Percentiles rank a stretch among this genome's conserved stretches.
Evolutionary conservation across 2,329 filamentous ascomycete species (phyloP).

Genomic region (Fusarium penzigii): DNA sequence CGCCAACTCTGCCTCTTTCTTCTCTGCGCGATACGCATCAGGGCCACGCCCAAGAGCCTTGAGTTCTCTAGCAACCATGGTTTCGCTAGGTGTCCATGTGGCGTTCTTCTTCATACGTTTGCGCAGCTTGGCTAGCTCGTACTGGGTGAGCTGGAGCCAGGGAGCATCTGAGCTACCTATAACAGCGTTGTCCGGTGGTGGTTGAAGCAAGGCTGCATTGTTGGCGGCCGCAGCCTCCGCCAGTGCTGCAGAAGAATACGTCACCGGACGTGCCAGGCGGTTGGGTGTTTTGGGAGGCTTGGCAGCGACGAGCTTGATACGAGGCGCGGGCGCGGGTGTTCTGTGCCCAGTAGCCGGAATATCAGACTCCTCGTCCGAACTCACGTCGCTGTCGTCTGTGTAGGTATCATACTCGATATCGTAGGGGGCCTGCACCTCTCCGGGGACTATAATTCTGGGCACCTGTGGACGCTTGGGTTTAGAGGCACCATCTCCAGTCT

Average conservation of each 20-base stretch:
- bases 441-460: conserved; percentile 64
- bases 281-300: conserved; percentile 50
- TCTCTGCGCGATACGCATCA: conserved; percentile 62
- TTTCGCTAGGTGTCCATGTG: conserved; percentile 80
- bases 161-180: conserved; percentile 61
- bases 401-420: conserved; percentile 63
- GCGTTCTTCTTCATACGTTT: conserved; percentile 94
- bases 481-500: conserved; percentile 45
- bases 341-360: conserved; percentile 38
- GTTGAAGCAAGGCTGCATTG: conserved; percentile 49
- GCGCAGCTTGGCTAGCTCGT: conserved; percentile 67
- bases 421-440: conserved; percentile 66
- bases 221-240: conserved; percentile 42
- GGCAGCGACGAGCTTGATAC: conserved; percentile 51
- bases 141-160: conserved; percentile 66
- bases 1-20: conserved; percentile 64
- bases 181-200: conserved; percentile 60
- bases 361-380: conserved; percentile 52
- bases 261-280: conserved; percentile 34
- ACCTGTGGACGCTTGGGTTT: conserved; percentile 48
- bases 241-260: conserved; percentile 37
- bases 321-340: conserved; percentile 40
- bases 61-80: conserved; percentile 81
- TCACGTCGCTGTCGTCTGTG: conserved; percentile 54
- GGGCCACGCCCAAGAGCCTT: conserved; percentile 68